phyloP scores from a whole-genome alignment of 2,329 filamentous ascomycete species.

The Beauveria sp. region DNA sequence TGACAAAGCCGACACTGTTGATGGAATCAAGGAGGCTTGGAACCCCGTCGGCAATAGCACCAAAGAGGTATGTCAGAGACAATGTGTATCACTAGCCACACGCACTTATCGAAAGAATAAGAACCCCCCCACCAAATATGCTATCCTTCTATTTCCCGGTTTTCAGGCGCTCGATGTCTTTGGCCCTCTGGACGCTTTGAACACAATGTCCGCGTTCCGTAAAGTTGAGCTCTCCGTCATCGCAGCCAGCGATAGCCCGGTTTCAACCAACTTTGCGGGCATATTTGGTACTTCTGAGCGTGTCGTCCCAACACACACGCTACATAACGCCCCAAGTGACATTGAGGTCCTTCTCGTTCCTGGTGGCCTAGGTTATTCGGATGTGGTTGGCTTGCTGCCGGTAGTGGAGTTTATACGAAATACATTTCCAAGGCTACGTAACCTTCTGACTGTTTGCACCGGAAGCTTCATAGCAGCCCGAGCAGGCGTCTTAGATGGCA shows the following conservation, averaged over 20 bases:
- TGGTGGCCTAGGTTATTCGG: slow-evolving; percentile 53
- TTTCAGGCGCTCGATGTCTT: background rate
- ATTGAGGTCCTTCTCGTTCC: slow-evolving; percentile 38
- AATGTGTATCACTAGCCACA: too few relatives aligned
- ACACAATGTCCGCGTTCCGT: background rate
- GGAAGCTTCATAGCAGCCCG: slow-evolving; percentile 43
- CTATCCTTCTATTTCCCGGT: background rate
- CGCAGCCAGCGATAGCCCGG: background rate
- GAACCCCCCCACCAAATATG: slow-evolving; percentile 9
- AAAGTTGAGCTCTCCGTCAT: background rate
- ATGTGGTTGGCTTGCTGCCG: slow-evolving; percentile 27
- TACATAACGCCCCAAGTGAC: background rate
- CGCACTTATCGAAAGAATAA: too few relatives aligned
- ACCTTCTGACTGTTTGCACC: slow-evolving; percentile 50
- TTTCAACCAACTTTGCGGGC: background rate
- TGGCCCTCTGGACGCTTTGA: background rate
- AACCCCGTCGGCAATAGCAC: too few relatives aligned
- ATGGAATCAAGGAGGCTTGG: too few relatives aligned
- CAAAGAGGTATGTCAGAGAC: too few relatives aligned
- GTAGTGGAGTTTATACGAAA: slow-evolving; percentile 32
- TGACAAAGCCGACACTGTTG: too few relatives aligned
- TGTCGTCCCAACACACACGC: background rate
- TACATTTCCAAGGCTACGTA: slow-evolving; percentile 32
- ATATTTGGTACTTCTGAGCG: background rate
- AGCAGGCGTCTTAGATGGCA: slow-evolving; percentile 46